Evolutionary conservation across 2,329 filamentous ascomycete genomes (phyloP), one percentile per base, ranked within the genome.

Genomic region (Penicillium capsulatum): DNA sequence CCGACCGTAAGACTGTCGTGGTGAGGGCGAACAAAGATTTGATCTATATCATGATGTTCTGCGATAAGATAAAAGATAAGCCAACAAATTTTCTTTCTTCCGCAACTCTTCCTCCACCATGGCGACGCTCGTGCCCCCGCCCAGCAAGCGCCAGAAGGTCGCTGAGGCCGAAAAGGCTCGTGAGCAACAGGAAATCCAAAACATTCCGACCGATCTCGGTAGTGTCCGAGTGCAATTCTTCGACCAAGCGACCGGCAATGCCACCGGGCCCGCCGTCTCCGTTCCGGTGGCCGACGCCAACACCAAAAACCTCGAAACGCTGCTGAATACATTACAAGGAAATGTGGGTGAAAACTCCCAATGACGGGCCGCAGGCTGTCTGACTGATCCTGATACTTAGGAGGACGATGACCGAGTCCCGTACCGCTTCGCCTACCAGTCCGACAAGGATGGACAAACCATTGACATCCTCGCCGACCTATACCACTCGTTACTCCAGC

Each of bases 151-250:
- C 47, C 89, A 95, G 61, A 85, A 83, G 65, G 80, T 84, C 34
- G 86, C 86, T 53, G 76, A 77, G 15, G 74, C 84, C 28, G 86
- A 87, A 53, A 80, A 80, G 57, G 78, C 84, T 6, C 76, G 81
- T 50, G 71, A 80, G 32, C 88, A 94, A 59, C 83, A 92, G 60
- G 82, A 90, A 69, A 76, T 91, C 36, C 72, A 81, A 35, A 64
- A 65, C 15, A 76, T 84, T 34, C 77, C 84, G 0, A 78, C 80
- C 22, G 76, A 84, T 50, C 71, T 80, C 34, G 89, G 88, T 50
- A 88, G 81, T 44, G 80, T 94, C 60, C 84, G 87, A 64, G 82
- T 94, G 33, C 86, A 91, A 51, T 96, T 97, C 66, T 76, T 88
- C 59, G 89, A 97, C 64, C 81, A 86, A 77, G 85, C 77, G 42